phyloP scores from a whole-genome alignment of 805 yeast genomes.

The Cyberlindnera euphorbiiphila region DNA sequence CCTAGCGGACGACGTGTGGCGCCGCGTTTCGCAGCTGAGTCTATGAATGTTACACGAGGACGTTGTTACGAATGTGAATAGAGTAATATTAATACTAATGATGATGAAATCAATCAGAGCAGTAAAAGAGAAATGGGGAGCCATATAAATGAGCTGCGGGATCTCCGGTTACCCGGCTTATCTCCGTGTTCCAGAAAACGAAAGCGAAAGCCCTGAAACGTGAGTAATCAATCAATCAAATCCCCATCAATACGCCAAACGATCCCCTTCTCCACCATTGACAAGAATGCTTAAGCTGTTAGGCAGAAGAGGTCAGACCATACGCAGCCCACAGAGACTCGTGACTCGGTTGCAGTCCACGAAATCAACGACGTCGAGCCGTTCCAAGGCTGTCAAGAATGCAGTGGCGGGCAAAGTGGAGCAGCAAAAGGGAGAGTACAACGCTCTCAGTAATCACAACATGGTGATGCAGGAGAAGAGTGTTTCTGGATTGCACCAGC shows the following conservation, averaged over 20 bases:
- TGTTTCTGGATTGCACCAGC: neutral
- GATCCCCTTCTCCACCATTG: neutral
- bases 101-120: too few relatives aligned
- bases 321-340: slow-evolving; percentile 1
- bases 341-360: slow-evolving; percentile 12
- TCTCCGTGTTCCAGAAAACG: neutral
- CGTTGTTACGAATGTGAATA: too few relatives aligned
- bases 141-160: neutral
- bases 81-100: neutral
- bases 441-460: slow-evolving; percentile 27
- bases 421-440: slow-evolving; percentile 20
- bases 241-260: too few relatives aligned
- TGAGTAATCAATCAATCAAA: too few relatives aligned
- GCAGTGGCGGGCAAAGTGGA: slow-evolving; percentile 20
- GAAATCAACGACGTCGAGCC: slow-evolving; percentile 5
- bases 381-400: slow-evolving; percentile 12
- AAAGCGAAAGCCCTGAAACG: too few relatives aligned
- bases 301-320: neutral
- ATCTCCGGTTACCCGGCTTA: slow-evolving; percentile 4
- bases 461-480: slow-evolving; percentile 9
- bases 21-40: slow-evolving; percentile 30
- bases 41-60: slow-evolving; percentile 13
- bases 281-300: neutral
- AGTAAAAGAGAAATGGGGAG: too few relatives aligned
- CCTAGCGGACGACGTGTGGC: slow-evolving; percentile 57